Evolutionary conservation across 805 yeast genomes (phyloP).

Genomic region (Candida manassasensis): DNA sequence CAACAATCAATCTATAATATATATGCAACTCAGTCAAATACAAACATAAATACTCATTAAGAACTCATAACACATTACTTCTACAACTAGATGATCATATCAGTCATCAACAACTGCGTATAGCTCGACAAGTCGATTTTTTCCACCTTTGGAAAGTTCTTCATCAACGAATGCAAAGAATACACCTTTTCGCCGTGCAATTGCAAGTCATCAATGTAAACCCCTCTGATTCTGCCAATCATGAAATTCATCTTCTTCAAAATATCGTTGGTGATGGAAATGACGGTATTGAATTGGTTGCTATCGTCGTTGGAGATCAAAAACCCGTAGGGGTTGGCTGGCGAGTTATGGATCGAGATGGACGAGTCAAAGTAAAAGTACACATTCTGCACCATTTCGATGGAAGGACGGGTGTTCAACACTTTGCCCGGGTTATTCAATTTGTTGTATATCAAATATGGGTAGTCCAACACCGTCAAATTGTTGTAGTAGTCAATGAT

Average conservation of each 20-base stretch:
- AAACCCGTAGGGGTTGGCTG: conserved; percentile 7
- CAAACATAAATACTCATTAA: too few species aligned
- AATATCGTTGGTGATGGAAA: conserved; percentile 30
- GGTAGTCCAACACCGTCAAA: neutral
- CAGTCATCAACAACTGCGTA: conserved; percentile 15
- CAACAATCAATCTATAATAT: too few species aligned
- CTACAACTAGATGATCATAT: conserved; percentile 11
- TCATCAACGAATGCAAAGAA: conserved; percentile 24
- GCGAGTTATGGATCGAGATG: conserved; percentile 10
- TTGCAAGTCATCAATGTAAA: conserved; percentile 28
- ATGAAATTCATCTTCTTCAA: conserved; percentile 30
- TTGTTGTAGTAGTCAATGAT: conserved; percentile 23
- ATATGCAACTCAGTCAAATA: too few species aligned
- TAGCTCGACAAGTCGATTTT: conserved; percentile 23
- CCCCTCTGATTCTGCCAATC: conserved; percentile 26
- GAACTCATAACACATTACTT: neutral
- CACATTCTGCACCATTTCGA: conserved; percentile 8
- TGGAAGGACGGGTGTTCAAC: neutral
- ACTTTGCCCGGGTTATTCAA: neutral
- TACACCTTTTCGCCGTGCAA: conserved; percentile 27
- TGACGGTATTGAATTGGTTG: conserved; percentile 21
- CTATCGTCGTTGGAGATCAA: conserved; percentile 3
- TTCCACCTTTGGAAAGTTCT: conserved; percentile 31
- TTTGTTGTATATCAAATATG: neutral
- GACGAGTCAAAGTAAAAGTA: conserved; percentile 33